These are phyloP conservation scores for Amphibolis antarctica DNA, from an alignment of 106 monocot species.

Conservation along the genomic window DNA sequence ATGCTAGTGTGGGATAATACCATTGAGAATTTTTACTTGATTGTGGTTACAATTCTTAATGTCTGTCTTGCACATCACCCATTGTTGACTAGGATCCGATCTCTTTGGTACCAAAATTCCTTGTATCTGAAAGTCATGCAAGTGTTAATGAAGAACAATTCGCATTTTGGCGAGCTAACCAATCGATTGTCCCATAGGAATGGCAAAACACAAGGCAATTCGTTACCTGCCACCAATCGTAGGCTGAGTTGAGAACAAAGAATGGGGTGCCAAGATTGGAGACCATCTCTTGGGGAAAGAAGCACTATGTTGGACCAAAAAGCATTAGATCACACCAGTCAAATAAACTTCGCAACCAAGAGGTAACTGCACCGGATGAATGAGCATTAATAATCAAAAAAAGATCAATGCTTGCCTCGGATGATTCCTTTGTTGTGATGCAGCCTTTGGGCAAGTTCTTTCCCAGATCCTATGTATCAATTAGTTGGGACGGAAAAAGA, in stretches of 20 bases:
- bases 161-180: background rate
- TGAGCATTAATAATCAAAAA: constrained; percentile 5
- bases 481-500: background rate
- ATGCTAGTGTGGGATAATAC: no score
- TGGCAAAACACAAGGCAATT: background rate
- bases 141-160: background rate
- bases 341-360: background rate
- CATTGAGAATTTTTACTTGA: no score
- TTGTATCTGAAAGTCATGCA: background rate
- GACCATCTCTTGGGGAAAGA: constrained; percentile 72
- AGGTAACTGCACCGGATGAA: background rate
- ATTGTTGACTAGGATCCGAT: background rate
- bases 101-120: background rate
- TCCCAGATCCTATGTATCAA: constrained; percentile 31
- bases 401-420: constrained; percentile 33
- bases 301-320: constrained; percentile 72
- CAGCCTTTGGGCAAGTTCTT: constrained; percentile 50
- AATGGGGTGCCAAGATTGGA: constrained; percentile 60
- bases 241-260: constrained; percentile 82
- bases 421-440: constrained; percentile 30
- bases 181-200: background rate
- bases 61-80: background rate
- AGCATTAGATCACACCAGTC: background rate
- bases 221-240: constrained; percentile 89
- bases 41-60: no score